These are phyloP conservation scores for Diaporthe destruens DNA, from an alignment of 2,329 filamentous ascomycete species.

Conservation along the genomic window DNA sequence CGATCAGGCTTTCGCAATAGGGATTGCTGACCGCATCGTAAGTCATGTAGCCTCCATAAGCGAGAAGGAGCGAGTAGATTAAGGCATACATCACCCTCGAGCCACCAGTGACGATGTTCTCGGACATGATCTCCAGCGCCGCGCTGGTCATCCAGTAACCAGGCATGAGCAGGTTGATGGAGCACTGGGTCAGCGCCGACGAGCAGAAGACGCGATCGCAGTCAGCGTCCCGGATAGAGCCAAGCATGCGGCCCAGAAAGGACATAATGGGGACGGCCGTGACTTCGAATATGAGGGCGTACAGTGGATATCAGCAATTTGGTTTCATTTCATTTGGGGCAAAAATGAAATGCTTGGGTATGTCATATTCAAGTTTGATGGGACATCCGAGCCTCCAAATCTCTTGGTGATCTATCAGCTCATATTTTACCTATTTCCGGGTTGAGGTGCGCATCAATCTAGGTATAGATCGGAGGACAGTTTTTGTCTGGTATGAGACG, in stretches of 20 bases:
- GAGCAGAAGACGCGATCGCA: slow-evolving; percentile 19
- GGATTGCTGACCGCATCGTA: slow-evolving; percentile 28
- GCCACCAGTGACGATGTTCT: slow-evolving; percentile 26
- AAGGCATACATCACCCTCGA: slow-evolving; percentile 27
- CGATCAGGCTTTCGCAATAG: slow-evolving; percentile 10
- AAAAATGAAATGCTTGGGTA: background rate
- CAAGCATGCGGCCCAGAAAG: slow-evolving; percentile 23
- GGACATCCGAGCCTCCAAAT: background rate
- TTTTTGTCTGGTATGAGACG: slow-evolving; percentile 2
- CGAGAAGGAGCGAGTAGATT: slow-evolving; percentile 8
- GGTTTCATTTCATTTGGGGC: background rate
- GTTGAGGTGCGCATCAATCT: background rate
- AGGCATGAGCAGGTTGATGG: slow-evolving; percentile 31
- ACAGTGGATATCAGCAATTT: background rate
- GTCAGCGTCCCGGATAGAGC: slow-evolving; percentile 8
- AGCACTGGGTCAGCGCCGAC: slow-evolving; percentile 25
- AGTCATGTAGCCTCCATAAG: slow-evolving; percentile 23
- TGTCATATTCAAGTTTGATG: slow-evolving; percentile 8
- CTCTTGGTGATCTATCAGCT: slow-evolving; percentile 22
- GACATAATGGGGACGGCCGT: slow-evolving; percentile 15
- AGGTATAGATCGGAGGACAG: slow-evolving; percentile 4
- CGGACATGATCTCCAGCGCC: slow-evolving; percentile 19
- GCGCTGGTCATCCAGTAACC: slow-evolving; percentile 30
- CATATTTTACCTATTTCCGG: slow-evolving; percentile 12
- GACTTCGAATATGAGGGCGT: slow-evolving; percentile 24